These are phyloP conservation scores for Thinopyrum obtusiflorum DNA, from an alignment of 202 grass and related monocot genomes.

Conservation along the genomic window DNA sequence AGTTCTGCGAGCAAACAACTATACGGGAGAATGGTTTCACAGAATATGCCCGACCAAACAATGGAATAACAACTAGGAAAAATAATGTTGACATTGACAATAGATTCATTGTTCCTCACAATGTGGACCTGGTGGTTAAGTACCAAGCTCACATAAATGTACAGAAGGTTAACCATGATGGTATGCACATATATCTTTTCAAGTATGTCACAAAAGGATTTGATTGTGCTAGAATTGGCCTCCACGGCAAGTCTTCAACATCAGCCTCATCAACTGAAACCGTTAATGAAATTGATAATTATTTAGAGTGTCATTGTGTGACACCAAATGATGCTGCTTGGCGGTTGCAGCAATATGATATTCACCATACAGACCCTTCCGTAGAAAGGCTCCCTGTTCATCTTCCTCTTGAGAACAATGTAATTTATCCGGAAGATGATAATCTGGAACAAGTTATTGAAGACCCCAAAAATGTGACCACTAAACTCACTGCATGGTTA, in stretches of 20 bases:
- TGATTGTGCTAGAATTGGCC: neutral
- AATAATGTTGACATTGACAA: no score
- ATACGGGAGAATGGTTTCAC: neutral
- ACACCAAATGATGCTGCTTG: neutral
- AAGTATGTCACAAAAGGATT: neutral
- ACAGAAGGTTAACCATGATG: neutral
- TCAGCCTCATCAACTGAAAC: neutral
- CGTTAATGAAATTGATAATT: conserved; percentile 6
- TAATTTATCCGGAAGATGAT: neutral
- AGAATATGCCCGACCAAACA: neutral
- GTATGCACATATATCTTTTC: neutral
- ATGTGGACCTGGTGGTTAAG: no score
- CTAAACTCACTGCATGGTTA: conserved; percentile 7
- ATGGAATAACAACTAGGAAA: neutral
- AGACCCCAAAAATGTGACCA: neutral
- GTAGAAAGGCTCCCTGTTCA: neutral
- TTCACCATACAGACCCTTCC: neutral
- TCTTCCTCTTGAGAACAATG: conserved; percentile 10
- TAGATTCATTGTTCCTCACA: no score
- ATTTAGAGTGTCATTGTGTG: neutral
- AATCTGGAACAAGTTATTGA: neutral
- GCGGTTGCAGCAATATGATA: conserved; percentile 8
- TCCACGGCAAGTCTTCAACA: neutral
- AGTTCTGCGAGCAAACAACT: neutral
- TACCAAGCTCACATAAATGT: no score